Base-by-base conservation (phyloP, 2,329 filamentous ascomycete genomes). In the Aspergillus pseudotamarii region DNA sequence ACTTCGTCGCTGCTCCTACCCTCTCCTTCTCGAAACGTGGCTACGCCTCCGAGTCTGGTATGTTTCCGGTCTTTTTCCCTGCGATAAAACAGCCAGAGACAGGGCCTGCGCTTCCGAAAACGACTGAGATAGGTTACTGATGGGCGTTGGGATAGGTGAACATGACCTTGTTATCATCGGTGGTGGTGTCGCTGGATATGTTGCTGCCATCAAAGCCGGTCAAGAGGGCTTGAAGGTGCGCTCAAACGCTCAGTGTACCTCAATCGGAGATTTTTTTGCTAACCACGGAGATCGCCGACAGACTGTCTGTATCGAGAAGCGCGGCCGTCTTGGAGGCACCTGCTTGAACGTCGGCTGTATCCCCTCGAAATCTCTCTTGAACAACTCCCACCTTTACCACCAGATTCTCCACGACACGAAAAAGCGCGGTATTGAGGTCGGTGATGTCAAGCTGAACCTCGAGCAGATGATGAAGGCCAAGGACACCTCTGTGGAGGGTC, bases 271-370 rank as follows among this genome's bases (percentile, higher is more conserved):
- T 54, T 54, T 54, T 54, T 50, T 55, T 34, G 58, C 28, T 63
- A 26, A 50, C 46, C 26, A 28, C 23, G 26, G 46, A 28, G 23
- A 19, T 56, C 36, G 32, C 36, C 58, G 53, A 57, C 63, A 97
- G 93, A 94, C 97, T 68, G 88, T 93, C 66, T 99, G 95, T 83
- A 96, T 99, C 83, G 95, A 99, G 84, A 99, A 99, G 88, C 93
- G 95, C 78, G 95, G 95, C 72, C 86, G 88, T 65, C 89, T 99
- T 73, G 95, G 95, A 75, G 95, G 95, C 79, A 99, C 95, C 75
- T 99, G 95, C 85, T 85, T 99, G 76, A 99, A 99, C 80, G 95
- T 99, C 76, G 95, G 95, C 83, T 99, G 95, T 84, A 99, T 99
- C 78, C 95, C 95, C 71, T 99, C 95, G 70, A 99, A 99, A 84